These are phyloP conservation scores for Chrysoporthe austroafricana DNA, from an alignment of 2,329 filamentous ascomycete genomes.

Conservation along the genomic window DNA sequence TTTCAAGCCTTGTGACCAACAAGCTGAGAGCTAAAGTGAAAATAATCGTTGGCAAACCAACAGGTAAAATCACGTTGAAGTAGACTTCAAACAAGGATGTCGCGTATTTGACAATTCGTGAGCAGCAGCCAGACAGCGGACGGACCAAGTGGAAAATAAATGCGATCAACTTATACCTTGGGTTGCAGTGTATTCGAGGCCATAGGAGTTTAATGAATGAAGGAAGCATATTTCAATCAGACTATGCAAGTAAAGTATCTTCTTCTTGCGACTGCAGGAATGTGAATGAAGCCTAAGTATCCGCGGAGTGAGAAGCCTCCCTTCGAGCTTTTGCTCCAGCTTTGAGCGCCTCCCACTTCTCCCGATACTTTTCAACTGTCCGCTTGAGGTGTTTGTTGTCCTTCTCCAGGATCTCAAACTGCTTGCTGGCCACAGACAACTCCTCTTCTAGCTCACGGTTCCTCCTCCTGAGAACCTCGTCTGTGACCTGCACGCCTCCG, in stretches of 20 bases:
- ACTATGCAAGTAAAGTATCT: neutral
- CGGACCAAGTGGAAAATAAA: neutral
- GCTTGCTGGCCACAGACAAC: constrained; percentile 58
- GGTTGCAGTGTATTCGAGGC: neutral
- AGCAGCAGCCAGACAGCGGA: neutral
- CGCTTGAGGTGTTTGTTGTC: constrained; percentile 60
- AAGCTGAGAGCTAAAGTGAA: neutral
- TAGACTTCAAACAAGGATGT: neutral
- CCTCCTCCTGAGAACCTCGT: constrained; percentile 51
- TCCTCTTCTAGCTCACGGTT: constrained; percentile 71
- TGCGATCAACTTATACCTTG: neutral
- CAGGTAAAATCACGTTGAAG: neutral
- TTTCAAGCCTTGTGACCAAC: neutral
- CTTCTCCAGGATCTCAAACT: constrained; percentile 69
- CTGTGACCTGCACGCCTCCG: constrained; percentile 42
- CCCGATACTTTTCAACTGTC: constrained; percentile 61
- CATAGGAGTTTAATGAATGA: neutral
- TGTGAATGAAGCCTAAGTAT: constrained; percentile 12
- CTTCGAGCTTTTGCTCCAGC: constrained; percentile 62
- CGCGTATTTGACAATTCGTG: neutral
- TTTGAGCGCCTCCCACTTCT: constrained; percentile 65
- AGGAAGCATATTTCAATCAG: neutral
- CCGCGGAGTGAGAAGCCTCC: constrained; percentile 38
- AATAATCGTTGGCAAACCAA: neutral
- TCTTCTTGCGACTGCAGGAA: constrained; percentile 1